These are phyloP conservation scores for Lepiota subincarnata DNA, from an alignment of 768 basidiomycete species.

Conservation along the genomic window DNA sequence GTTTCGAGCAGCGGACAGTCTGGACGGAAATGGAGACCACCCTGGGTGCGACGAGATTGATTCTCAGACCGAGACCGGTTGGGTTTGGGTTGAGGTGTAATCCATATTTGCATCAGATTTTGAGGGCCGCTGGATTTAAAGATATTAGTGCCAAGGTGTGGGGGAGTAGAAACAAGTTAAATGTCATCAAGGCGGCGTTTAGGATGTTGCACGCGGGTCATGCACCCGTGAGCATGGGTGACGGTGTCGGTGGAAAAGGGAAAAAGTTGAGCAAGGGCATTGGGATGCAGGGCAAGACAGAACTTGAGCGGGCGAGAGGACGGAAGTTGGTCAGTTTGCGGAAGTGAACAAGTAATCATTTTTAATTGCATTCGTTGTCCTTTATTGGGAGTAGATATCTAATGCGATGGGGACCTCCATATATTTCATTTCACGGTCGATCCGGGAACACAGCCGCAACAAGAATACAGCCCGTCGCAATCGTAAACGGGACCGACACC, in stretches of 20 bases:
- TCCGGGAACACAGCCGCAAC: too few relatives aligned
- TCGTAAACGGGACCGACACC: too few relatives aligned
- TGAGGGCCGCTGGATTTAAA: conserved; percentile 92
- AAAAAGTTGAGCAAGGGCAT: conserved; percentile 69
- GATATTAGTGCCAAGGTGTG: conserved; percentile 94
- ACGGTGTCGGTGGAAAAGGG: conserved; percentile 73
- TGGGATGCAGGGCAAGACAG: conserved; percentile 62
- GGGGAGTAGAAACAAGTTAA: conserved; percentile 83
- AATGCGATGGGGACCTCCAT: too few relatives aligned
- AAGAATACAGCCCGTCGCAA: too few relatives aligned
- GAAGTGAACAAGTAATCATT: too few relatives aligned
- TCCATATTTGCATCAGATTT: conserved; percentile 81
- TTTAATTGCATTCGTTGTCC: too few relatives aligned
- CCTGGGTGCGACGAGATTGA: conserved; percentile 76
- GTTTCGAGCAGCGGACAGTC: conserved; percentile 93
- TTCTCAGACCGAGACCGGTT: conserved; percentile 76
- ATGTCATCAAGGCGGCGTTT: conserved; percentile 83
- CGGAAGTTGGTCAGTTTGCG: conserved; percentile 68
- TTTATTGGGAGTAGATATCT: too few relatives aligned
- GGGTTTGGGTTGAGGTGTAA: conserved; percentile 93
- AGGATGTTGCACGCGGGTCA: conserved; percentile 84
- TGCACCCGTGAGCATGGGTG: conserved; percentile 75
- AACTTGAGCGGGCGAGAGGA: conserved; percentile 80
- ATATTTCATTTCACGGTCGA: too few relatives aligned
- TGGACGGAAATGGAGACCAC: conserved; percentile 89